Evolutionary conservation across 768 basidiomycete species (phyloP), one percentile per base, ranked within the genome.

Genomic region (Chalciporus sphaerocephalus): DNA sequence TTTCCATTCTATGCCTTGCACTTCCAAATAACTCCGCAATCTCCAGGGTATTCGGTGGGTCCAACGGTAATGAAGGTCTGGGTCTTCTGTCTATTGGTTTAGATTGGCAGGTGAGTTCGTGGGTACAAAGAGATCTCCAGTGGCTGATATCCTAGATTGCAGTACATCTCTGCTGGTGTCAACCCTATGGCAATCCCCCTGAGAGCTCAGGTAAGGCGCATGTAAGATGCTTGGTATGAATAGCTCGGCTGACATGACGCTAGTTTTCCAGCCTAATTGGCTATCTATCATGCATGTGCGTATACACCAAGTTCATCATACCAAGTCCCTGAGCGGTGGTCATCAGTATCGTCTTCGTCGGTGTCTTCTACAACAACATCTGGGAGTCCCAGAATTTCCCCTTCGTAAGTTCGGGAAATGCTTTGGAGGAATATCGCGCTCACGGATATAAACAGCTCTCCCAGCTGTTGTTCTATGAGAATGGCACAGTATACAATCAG

Each of bases 21-120:
- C 78, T 74, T 4, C 60, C 70, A 34, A 54, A 50, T 12, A 55
- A 32, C n/a, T 28, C 57, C 12, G 18, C 50, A 2, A 51, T 61
- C 38, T 69, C 75, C 5, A 64, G 70, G 22, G 53, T 87, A 0
- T 85, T 87, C 47, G 85, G 85, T 22, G 85, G 85, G 5, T 66
- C 76, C 3, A 70, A 77, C 27, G 81, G 74, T 22, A 87, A 86
- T 53, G 83, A 87, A 59, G 84, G 83, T 0, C 67, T 86, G 32
- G 83, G 84, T 0, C 54, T 85, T 16, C 44, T 80, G 32, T 77
- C 75, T 25, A 46, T 86, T 33, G 78, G 78, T n/a, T 74, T 85
- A 37, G 84, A 85, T 53, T 87, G 62, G 62, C 61, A 64, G 54
- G 64, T 56, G 28, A 11, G 70, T 30, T n/a, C n/a, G n/a, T n/a